Evolutionary conservation across 306 rosid genomes (phyloP), one percentile per base, ranked within the genome.

Genomic region (Pueraria montana): DNA sequence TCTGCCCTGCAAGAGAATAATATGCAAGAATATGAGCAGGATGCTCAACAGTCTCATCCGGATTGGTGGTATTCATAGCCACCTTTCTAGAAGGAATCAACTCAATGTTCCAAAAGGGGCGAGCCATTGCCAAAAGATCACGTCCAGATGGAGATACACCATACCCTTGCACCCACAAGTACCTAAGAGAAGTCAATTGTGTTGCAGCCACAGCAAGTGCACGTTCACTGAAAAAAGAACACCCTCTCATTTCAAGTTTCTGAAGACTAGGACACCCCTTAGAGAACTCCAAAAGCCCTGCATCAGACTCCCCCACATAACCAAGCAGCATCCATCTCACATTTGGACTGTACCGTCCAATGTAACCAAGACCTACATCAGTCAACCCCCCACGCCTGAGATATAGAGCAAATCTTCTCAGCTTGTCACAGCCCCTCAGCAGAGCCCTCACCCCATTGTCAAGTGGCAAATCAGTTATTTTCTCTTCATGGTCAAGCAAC

Each of bases 271-370:
- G 99, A 55, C 99, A 93, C 5, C 99, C 99, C 56, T 27, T 89
- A 1, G 99, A 86, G 67, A 93, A 92, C 42, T 87, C 91, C 90
- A 90, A 74, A 42, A 96, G 94, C 49, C 99, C 99, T 0, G 83
- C 86, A 87, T 96, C 99, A 2, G 94, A 81, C 61, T 89, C 90
- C 20, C 99, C 99, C 50, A 93, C 97, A 58, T 73, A 91, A 18
- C 99, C 99, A 16, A 96, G 91, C 72, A 96, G 91, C 94, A 96
- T 96, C 99, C 99, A 96, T 79, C 99, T 91, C 67, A 96, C 90
- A 48, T 93, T 88, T 71, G 73, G 93, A 73, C 99, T 96, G 80
- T 92, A 86, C 70, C 50, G 86, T 2, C 98, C 99, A 11, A 96
- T 84, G 79, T 92, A 96, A 34, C 91, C 82, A 11, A 96, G 98